A percentile compares a stretch with the other conserved stretches of the same genome.
Evolutionary conservation across 345 rosid species (phyloP).

Genomic region (Populus euphratica): DNA sequence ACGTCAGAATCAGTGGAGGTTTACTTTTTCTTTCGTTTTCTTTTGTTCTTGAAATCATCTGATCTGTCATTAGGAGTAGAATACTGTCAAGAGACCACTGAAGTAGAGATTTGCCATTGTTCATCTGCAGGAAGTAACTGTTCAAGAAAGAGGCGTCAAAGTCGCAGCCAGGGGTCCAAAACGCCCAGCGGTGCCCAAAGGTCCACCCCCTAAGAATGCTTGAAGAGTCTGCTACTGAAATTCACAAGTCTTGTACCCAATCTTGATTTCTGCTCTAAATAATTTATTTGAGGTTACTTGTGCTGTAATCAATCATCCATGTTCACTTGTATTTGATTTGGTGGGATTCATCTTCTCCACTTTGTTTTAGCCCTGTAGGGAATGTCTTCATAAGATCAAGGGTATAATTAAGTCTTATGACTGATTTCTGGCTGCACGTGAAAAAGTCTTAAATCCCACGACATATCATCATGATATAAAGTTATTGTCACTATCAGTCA

Average conservation of each 20-base stretch:
- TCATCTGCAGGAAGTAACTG: neutral
- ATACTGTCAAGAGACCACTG: neutral
- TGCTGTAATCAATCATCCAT: too few species aligned
- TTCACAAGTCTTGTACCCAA: neutral
- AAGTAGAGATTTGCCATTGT: neutral
- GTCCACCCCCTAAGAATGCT: slow-evolving; percentile 17
- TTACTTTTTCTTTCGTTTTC: neutral
- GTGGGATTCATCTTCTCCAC: neutral
- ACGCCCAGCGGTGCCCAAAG: slow-evolving; percentile 10
- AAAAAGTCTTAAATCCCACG: too few species aligned
- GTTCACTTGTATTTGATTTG: neutral
- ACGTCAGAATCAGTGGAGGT: slow-evolving; percentile 14
- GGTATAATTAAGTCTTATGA: too few species aligned
- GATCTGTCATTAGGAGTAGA: neutral
- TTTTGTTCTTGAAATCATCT: neutral
- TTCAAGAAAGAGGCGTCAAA: slow-evolving; percentile 4
- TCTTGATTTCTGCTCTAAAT: neutral
- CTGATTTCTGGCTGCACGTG: too few species aligned
- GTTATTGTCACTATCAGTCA: too few species aligned
- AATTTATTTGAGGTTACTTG: neutral
- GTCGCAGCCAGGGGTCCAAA: slow-evolving; percentile 9
- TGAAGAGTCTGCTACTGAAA: neutral
- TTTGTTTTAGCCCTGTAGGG: too few species aligned
- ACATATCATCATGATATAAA: too few species aligned
- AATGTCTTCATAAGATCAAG: too few species aligned